Conservation (phyloP, 2,329 filamentous ascomycete genomes). For the Aspergillus pseudoterreus region DNA sequence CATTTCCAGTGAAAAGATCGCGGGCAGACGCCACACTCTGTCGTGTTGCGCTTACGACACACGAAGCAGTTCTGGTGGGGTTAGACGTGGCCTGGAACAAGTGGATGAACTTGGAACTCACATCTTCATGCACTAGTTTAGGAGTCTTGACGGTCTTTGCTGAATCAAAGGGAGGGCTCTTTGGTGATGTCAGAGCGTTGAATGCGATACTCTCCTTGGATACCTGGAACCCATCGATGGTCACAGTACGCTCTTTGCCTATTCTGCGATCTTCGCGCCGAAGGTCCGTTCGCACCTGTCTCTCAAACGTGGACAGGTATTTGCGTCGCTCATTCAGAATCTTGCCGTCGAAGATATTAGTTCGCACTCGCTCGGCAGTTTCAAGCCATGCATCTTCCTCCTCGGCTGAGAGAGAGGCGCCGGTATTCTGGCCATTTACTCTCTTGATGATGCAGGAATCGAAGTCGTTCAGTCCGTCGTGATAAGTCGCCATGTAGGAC, state of each 20-base stretch:
- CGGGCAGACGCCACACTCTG: constrained; percentile 44
- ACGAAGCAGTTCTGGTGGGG: constrained; percentile 14
- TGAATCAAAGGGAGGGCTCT: not conserved
- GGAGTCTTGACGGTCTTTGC: not conserved
- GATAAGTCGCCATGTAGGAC: not conserved
- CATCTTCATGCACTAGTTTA: constrained; percentile 44
- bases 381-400: constrained; percentile 56
- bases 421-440: not conserved
- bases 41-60: constrained; percentile 1
- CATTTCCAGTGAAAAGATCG: constrained; percentile 53
- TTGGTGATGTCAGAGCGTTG: constrained; percentile 37
- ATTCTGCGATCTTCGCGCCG: constrained; percentile 48
- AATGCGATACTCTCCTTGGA: constrained; percentile 54
- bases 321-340: constrained; percentile 33
- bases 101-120: constrained; percentile 7
- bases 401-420: constrained; percentile 24
- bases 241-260: constrained; percentile 57
- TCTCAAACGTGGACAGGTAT: constrained; percentile 29
- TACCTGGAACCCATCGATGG: constrained; percentile 54
- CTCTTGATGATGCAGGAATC: not conserved
- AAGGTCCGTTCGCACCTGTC: constrained; percentile 26
- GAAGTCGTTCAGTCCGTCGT: constrained; percentile 42
- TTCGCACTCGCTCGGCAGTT: constrained; percentile 55
- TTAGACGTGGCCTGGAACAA: constrained; percentile 1
- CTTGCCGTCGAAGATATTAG: constrained; percentile 56